A percentile compares a stretch with the other conserved stretches of the same genome.
Evolutionary conservation across 106 monocot species (phyloP).

Genomic region (Iris macrosiphon): DNA sequence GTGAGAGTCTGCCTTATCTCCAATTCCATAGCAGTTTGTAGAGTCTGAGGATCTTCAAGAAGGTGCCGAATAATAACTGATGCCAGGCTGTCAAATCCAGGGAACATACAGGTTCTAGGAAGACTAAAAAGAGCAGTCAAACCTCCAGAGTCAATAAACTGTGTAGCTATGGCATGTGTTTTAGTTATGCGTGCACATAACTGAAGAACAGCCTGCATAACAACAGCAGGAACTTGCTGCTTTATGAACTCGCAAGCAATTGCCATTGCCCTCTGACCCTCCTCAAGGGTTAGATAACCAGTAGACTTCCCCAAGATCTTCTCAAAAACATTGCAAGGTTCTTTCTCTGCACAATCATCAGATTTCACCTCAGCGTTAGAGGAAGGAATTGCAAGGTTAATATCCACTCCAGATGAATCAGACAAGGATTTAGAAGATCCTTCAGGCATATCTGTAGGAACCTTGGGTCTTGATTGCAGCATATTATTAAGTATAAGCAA

Average conservation of each 20-base stretch:
- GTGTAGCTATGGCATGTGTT: slow-evolving; percentile 45
- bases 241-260: slow-evolving; percentile 55
- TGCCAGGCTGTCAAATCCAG: slow-evolving; percentile 72
- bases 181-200: slow-evolving; percentile 68
- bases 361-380: slow-evolving; percentile 21
- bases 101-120: slow-evolving; percentile 47
- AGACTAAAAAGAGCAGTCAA: slow-evolving; percentile 53
- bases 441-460: slow-evolving; percentile 21
- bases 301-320: slow-evolving; percentile 50
- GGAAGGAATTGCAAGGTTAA: slow-evolving; percentile 8
- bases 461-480: slow-evolving; percentile 40
- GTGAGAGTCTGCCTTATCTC: slow-evolving; percentile 62
- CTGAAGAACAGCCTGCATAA: slow-evolving; percentile 71
- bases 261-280: slow-evolving; percentile 37
- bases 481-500: slow-evolving; percentile 56
- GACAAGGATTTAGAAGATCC: slow-evolving; percentile 21
- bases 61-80: slow-evolving; percentile 67
- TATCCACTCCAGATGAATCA: slow-evolving; percentile 21
- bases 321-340: slow-evolving; percentile 34
- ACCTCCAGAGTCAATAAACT: slow-evolving; percentile 58
- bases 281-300: slow-evolving; percentile 53
- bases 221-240: slow-evolving; percentile 39
- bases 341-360: slow-evolving; percentile 15
- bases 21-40: slow-evolving; percentile 76
- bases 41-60: slow-evolving; percentile 77